Base-by-base conservation (phyloP, 768 basidiomycete species). In the Fibroporia radiculosa region DNA sequence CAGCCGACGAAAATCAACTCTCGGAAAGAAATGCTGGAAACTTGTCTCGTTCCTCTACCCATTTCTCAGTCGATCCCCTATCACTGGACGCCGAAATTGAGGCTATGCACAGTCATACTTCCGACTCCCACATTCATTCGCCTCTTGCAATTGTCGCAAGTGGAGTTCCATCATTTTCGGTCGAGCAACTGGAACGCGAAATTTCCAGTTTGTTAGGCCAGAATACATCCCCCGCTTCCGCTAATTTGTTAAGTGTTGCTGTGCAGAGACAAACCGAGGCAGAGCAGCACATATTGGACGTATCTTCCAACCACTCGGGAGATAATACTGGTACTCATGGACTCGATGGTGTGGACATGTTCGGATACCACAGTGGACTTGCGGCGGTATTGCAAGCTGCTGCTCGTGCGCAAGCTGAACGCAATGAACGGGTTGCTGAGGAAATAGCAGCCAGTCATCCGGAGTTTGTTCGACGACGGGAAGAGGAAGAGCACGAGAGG, bases 331-430 rank as follows among this genome's bases (percentile, higher is more conserved):
- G 48, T 54, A 54, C 57, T 55, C 62, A 61, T 2, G 56, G 56
- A 14, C 42, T 47, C 33, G 61, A 58, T n/a, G 42, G 45, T 18
- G 44, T 40, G 36, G 41, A 37, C 25, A 40, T 45, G 22, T 39
- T 55, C 22, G 47, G 71, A 38, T 62, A 82, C n/a, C 71, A 73
- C 27, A 75, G 70, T 50, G 75, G 78, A 3, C 74, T 90, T 38
- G 84, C 82, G n/a, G 85, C 84, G 38, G 82, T 87, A 52, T 66
- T 89, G 24, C 84, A 88, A 50, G n/a, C n/a, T n/a, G 86, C 84
- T 42, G 87, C 82, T 7, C 82, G 85, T 40, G 78, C 78, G 3
- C 79, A 76, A 31, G 73, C 70, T 24, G 63, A 68, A 12, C 72
- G 74, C 49, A 68, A 68, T 33, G 73, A 71, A 43, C 72, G 70